These are phyloP conservation scores for Cunninghamia lanceolata DNA, from an alignment of 75 land plant species.

Conservation along the genomic window DNA sequence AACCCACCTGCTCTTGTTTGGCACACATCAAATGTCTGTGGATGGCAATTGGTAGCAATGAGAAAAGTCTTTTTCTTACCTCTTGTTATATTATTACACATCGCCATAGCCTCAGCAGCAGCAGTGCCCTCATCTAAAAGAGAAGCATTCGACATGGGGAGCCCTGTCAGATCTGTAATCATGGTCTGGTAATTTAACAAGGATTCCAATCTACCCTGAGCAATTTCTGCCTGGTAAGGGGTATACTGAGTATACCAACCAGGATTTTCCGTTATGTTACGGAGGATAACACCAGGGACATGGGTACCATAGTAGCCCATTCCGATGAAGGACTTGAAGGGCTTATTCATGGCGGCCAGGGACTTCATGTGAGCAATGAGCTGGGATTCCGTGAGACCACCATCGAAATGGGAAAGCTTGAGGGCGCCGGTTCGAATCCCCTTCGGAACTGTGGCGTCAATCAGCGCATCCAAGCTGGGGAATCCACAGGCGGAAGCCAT, in stretches of 20 bases:
- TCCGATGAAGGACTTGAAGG: conserved; percentile 89
- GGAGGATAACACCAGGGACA: conserved; percentile 89
- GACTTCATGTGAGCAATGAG: conserved; percentile 89
- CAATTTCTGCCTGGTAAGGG: conserved; percentile 98
- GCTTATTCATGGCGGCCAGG: conserved; percentile 80
- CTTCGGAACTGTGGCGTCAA: conserved; percentile 95
- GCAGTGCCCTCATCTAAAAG: conserved; percentile 97
- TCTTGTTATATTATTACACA: conserved; percentile 88
- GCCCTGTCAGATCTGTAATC: conserved; percentile 87
- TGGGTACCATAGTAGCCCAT: conserved; percentile 94
- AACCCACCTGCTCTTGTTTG: conserved; percentile 88
- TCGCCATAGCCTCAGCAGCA: conserved; percentile 99
- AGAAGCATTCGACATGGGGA: conserved; percentile 98
- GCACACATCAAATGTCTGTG: conserved; percentile 93
- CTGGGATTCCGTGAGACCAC: conserved; percentile 87
- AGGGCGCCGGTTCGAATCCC: conserved; percentile 54
- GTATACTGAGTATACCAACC: conserved; percentile 99
- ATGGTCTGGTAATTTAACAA: conserved; percentile 90
- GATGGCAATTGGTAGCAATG: conserved; percentile 88
- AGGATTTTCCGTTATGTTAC: conserved; percentile 97
- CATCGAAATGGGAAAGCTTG: conserved; percentile 42
- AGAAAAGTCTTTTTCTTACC: conserved; percentile 86
- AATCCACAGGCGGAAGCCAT: conserved; percentile 82
- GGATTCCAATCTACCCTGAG: conserved; percentile 92
- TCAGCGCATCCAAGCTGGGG: conserved; percentile 59